Base-by-base conservation (phyloP, 768 basidiomycete genomes). In the Neoboletus subvelutipes region DNA sequence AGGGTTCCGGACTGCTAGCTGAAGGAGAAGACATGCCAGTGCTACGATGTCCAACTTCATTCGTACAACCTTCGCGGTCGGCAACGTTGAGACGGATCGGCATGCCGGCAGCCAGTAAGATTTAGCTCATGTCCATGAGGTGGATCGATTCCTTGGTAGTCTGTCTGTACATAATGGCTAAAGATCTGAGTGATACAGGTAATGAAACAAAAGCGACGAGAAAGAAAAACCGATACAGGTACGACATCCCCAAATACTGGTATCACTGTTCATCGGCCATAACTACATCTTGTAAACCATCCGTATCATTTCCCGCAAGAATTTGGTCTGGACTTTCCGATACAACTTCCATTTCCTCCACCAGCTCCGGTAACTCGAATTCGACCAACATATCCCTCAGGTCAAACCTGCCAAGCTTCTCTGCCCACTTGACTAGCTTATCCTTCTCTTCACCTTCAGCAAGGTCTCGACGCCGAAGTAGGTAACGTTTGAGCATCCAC, bases 401-500 rank as follows among this genome's bases (percentile, higher is more conserved):
- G 33, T 69, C 68, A 22, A 63, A 59, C 51, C 67, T 59, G 8
- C 68, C 66, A 41, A 63, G 58, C 49, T 52, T 61, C 29, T 60
- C 61, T 40, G 52, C 48, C 61, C 68, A 55, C 13, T 54, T 47
- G 20, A 58, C 36, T 24, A 69, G 24, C 12, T 50, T 63, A 7
- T 41, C 55, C 46, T 57, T 70, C 24, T 26, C 41, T 24, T 58
- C 61, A 22, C 52, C 59, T 41, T 56, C 59, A 48, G 41, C 58
- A 8, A 68, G 59, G 48, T 68, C 65, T 36, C 57, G 54, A 17
- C 61, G 67, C 24, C 59, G 66, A 54, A 63, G 39, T 26, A 70
- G 46, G 51, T 70, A 70, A 0, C 61, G 65, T 40, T 64, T 58
- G 43, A 68, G 59, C 68, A 70, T 70, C 67, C 68, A 70, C 11